Conservation (phyloP, 2,329 filamentous ascomycete genomes). For the Sclerotinia subarctica region DNA sequence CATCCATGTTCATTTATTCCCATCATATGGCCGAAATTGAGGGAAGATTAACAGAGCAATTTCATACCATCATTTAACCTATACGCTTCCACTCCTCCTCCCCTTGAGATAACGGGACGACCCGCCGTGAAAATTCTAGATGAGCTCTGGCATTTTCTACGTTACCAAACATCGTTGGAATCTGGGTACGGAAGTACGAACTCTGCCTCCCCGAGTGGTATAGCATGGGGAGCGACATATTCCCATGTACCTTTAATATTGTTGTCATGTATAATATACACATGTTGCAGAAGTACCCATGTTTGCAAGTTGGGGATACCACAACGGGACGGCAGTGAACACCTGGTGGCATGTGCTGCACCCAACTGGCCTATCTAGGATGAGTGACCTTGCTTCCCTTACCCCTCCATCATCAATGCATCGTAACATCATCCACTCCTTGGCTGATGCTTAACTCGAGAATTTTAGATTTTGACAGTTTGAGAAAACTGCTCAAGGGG, state of each 20-base stretch:
- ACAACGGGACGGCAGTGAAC: slow-evolving; percentile 27
- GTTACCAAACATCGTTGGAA: slow-evolving; percentile 21
- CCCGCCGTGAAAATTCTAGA: slow-evolving; percentile 17
- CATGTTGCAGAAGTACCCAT: slow-evolving; percentile 17
- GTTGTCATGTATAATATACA: slow-evolving; percentile 28
- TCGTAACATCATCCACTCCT: slow-evolving; percentile 18
- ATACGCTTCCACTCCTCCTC: neutral
- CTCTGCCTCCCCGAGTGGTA: slow-evolving; percentile 32
- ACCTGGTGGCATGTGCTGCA: slow-evolving; percentile 32
- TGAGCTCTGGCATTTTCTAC: slow-evolving; percentile 9
- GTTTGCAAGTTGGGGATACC: slow-evolving; percentile 14
- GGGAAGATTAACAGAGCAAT: slow-evolving; percentile 13
- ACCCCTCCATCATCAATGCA: slow-evolving; percentile 17
- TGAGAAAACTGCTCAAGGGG: slow-evolving; percentile 9
- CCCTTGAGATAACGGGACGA: slow-evolving; percentile 18
- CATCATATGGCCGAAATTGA: neutral
- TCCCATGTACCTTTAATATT: slow-evolving; percentile 5
- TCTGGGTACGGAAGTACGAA: slow-evolving; percentile 35
- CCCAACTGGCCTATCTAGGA: slow-evolving; percentile 13
- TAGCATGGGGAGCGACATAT: slow-evolving; percentile 23
- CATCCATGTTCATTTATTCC: neutral
- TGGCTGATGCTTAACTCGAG: slow-evolving; percentile 18
- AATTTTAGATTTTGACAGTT: slow-evolving; percentile 16
- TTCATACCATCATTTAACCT: slow-evolving; percentile 2
- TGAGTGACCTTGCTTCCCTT: slow-evolving; percentile 2